phyloP scores from a whole-genome alignment of 148 eudicot genomes.

The Silene conica region DNA sequence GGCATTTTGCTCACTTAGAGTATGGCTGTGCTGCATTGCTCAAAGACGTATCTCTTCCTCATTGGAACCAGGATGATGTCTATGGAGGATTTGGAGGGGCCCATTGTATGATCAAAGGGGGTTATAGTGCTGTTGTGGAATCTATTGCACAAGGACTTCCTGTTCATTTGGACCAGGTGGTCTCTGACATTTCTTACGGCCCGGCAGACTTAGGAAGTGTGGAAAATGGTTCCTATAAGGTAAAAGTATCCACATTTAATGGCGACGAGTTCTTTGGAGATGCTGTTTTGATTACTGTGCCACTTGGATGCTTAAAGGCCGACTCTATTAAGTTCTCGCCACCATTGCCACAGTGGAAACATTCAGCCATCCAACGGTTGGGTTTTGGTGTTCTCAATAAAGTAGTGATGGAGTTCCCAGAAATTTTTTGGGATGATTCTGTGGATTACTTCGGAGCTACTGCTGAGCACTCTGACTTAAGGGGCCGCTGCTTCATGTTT shows the following conservation, averaged over 20 bases:
- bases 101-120: slow-evolving; percentile 99
- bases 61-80: slow-evolving; percentile 98
- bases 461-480: slow-evolving; percentile 63
- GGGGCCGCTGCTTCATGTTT: slow-evolving; percentile 97
- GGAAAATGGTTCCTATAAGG: slow-evolving; percentile 39
- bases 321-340: slow-evolving; percentile 77
- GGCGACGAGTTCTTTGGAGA: slow-evolving; percentile 71
- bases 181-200: slow-evolving; percentile 54
- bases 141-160: slow-evolving; percentile 72
- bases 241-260: slow-evolving; percentile 66
- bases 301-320: slow-evolving; percentile 92
- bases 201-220: slow-evolving; percentile 23
- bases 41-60: slow-evolving; percentile 87
- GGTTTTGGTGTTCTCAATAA: slow-evolving; percentile 98
- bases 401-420: slow-evolving; percentile 83
- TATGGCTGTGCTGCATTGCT: slow-evolving; percentile 98
- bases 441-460: slow-evolving; percentile 99
- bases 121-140: slow-evolving; percentile 85
- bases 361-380: slow-evolving; percentile 75
- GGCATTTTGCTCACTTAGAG: slow-evolving; percentile 99
- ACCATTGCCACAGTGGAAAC: slow-evolving; percentile 86
- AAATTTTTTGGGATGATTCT: slow-evolving; percentile 91
- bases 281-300: slow-evolving; percentile 83
- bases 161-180: slow-evolving; percentile 74
- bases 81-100: slow-evolving; percentile 99